Conservation (phyloP, 75 land plant genomes). For the Picea sitchensis region DNA sequence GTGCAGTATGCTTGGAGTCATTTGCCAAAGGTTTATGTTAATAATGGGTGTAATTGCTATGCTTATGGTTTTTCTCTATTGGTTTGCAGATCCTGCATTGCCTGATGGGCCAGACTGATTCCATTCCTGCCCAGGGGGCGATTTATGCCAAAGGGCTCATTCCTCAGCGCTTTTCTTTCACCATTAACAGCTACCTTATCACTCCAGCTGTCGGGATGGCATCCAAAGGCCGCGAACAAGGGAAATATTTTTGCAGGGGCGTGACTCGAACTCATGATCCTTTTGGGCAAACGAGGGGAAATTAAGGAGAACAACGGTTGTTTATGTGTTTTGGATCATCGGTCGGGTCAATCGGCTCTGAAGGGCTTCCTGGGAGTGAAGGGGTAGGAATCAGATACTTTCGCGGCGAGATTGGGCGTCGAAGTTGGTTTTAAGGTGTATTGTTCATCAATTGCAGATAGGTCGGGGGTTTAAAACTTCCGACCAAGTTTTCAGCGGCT, state of each 20-base stretch:
- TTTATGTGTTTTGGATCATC: not conserved
- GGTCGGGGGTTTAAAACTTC: not conserved
- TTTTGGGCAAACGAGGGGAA: not conserved
- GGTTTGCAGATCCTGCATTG: too few species aligned
- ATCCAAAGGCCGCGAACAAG: not conserved
- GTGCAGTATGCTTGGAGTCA: too few species aligned
- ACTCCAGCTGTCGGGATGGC: too few species aligned
- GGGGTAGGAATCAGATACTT: slow-evolving; percentile 2
- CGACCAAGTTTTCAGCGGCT: not conserved
- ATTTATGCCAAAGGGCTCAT: too few species aligned
- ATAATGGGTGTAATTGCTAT: too few species aligned
- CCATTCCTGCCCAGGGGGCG: too few species aligned
- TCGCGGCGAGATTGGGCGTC: not conserved
- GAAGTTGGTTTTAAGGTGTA: not conserved
- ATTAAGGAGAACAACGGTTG: not conserved
- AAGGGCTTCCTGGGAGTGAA: not conserved
- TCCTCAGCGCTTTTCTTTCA: too few species aligned
- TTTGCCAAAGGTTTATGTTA: too few species aligned
- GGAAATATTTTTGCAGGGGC: not conserved
- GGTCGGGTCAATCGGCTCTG: not conserved
- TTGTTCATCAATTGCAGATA: not conserved
- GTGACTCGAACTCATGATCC: not conserved
- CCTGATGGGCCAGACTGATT: too few species aligned
- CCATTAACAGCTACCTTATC: too few species aligned
- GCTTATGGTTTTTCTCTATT: too few species aligned